Evolutionary conservation across 352 stramenopile species (phyloP).

Genomic region (Sclerospora graminicola): DNA sequence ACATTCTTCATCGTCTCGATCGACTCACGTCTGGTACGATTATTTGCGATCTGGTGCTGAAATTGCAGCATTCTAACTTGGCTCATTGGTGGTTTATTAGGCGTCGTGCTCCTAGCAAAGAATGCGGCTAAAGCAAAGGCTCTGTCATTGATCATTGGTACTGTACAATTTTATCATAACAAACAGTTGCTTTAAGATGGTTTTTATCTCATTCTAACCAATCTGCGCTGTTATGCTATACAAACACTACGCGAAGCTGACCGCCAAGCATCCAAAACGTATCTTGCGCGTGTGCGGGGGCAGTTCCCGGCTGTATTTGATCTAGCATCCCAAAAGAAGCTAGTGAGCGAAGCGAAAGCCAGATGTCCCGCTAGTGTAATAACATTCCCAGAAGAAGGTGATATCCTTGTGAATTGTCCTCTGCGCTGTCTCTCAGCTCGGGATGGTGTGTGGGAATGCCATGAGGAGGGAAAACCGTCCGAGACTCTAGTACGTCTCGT

Average conservation of each 20-base stretch:
- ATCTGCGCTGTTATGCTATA: not conserved
- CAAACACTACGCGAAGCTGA: conserved; percentile 30
- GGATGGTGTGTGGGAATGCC: conserved; percentile 78
- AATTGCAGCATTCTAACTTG: not conserved
- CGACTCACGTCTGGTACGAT: conserved; percentile 87
- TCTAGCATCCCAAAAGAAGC: conserved; percentile 21
- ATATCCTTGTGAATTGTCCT: conserved; percentile 74
- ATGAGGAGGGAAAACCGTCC: conserved; percentile 68
- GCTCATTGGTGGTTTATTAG: conserved; percentile 9
- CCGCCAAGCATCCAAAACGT: conserved; percentile 88
- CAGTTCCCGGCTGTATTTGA: conserved; percentile 64
- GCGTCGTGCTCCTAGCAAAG: conserved; percentile 80
- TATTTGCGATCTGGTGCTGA: not conserved
- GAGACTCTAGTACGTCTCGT: conserved; percentile 66
- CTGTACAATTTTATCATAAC: not conserved
- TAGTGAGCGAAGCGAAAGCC: conserved; percentile 26
- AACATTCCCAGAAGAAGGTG: conserved; percentile 36
- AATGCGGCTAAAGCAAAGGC: conserved; percentile 55
- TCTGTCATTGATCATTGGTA: conserved; percentile 67
- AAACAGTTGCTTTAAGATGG: not conserved
- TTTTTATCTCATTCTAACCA: not conserved
- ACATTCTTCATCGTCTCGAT: conserved; percentile 94
- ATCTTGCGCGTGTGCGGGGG: conserved; percentile 89
- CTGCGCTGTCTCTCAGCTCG: conserved; percentile 73
- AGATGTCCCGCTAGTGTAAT: conserved; percentile 41